Base-by-base conservation (phyloP, 208 protist species). In the Wallacemonas collosoma region DNA sequence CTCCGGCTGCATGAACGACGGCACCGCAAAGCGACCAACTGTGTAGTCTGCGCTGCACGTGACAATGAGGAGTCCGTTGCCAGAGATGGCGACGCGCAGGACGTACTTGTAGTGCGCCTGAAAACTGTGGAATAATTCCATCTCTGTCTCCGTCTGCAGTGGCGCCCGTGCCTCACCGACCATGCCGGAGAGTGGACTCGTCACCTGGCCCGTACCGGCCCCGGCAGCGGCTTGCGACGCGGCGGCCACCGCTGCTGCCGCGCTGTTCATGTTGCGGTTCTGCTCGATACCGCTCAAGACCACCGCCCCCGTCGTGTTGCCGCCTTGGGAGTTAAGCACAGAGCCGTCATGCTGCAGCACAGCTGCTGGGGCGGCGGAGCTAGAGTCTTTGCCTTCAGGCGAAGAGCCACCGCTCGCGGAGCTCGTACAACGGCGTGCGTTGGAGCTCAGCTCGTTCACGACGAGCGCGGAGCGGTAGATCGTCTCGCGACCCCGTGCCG, bases 101-200 rank as follows among this genome's bases (percentile, higher is more conserved):
- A 96, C 93, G 79, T 96, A 96, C 77, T 96, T 96, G 81, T 94
- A 91, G 69, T 96, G 91, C 41, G 90, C 86, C 78, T 93, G 86
- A 40, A 95, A 83, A 4, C 76, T 87, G 51, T 90, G 69, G 64
- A 95, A 95, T 15, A 83, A 75, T 66, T 95, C 80, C 76, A 93
- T 80, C 68, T 83, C 78, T 11, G 89, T 72, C 69, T 84, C 60
- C 58, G 88, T 70, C 48, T 68, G 71, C 39, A 89, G 56, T 8
- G 61, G 66, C 2, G 53, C 39, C 2, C 75, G 67, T 0, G 72
- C 69, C 9, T 68, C 69, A 36, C 53, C 40, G 0, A 54, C 66
- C 50, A 73, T 64, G 48, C 70, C 8, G 4, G 26, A 26, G 0
- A 62, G 56, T 38, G 57, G 5, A 38, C 56, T 17, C 11, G 50